phyloP scores from a whole-genome alignment of 2,329 filamentous ascomycete species.

The Mycosphaerelloides madeirae region DNA sequence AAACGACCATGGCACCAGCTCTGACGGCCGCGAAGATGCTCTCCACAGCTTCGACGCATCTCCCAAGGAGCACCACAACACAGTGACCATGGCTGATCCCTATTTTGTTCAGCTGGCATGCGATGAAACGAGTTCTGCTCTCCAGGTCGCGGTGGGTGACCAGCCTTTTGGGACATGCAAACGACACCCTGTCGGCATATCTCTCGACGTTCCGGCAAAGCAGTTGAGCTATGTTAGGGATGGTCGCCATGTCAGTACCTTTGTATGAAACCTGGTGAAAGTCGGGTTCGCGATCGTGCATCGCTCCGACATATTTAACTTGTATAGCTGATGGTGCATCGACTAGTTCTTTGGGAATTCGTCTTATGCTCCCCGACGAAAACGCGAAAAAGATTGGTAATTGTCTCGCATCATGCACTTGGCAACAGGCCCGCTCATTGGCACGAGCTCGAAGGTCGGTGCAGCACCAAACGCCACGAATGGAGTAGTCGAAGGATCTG shows the following conservation, averaged over 20 bases:
- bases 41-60: background rate
- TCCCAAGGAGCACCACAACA: background rate
- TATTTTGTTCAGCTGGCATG: background rate
- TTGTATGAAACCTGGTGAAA: too few species aligned
- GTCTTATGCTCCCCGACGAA: too few species aligned
- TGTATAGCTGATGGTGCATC: too few species aligned
- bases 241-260: background rate
- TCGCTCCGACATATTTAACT: too few species aligned
- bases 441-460: too few species aligned
- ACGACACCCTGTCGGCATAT: background rate
- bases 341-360: too few species aligned
- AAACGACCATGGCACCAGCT: constrained; percentile 1
- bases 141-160: constrained; percentile 1
- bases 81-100: background rate
- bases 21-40: background rate
- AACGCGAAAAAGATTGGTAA: too few species aligned
- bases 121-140: background rate
- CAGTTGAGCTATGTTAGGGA: background rate
- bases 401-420: too few species aligned
- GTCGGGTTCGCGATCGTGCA: too few species aligned
- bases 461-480: too few species aligned
- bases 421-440: too few species aligned
- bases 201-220: background rate
- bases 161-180: background rate
- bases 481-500: too few species aligned